Evolutionary conservation across 208 protist genomes (phyloP).

Genomic region (Tritrichomonas musculus): DNA sequence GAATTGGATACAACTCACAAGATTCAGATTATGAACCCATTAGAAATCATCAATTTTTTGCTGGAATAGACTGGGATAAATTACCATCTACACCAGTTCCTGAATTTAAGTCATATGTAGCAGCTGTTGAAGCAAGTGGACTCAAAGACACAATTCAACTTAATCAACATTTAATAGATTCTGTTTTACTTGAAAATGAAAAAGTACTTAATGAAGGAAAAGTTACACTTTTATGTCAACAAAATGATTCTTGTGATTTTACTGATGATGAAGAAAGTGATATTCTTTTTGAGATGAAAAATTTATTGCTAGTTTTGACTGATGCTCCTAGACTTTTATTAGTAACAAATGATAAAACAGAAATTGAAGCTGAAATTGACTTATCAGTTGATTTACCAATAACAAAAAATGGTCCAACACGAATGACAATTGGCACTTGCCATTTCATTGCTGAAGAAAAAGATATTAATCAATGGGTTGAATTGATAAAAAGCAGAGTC

Average conservation of each 20-base stretch:
- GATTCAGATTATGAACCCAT: background rate
- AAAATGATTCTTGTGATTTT: too few relatives aligned
- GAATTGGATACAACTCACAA: background rate
- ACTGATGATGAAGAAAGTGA: too few relatives aligned
- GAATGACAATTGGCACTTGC: too few relatives aligned
- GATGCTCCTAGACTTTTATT: background rate
- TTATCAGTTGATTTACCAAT: background rate
- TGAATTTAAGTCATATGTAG: background rate
- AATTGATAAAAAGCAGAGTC: too few relatives aligned
- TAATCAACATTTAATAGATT: background rate
- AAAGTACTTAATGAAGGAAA: too few relatives aligned
- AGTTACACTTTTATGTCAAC: too few relatives aligned
- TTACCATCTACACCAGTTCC: background rate
- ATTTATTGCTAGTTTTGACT: background rate
- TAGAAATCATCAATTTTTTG: background rate
- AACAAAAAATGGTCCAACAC: background rate
- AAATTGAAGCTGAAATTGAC: background rate
- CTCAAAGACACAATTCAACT: background rate
- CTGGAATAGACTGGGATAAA: background rate
- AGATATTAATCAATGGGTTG: too few relatives aligned
- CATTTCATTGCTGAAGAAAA: too few relatives aligned
- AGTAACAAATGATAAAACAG: background rate
- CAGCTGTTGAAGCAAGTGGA: background rate
- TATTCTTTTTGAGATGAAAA: background rate
- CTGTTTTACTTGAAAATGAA: background rate